Evolutionary conservation across 805 yeast genomes (phyloP).

Genomic region (Ogataea methylovora): DNA sequence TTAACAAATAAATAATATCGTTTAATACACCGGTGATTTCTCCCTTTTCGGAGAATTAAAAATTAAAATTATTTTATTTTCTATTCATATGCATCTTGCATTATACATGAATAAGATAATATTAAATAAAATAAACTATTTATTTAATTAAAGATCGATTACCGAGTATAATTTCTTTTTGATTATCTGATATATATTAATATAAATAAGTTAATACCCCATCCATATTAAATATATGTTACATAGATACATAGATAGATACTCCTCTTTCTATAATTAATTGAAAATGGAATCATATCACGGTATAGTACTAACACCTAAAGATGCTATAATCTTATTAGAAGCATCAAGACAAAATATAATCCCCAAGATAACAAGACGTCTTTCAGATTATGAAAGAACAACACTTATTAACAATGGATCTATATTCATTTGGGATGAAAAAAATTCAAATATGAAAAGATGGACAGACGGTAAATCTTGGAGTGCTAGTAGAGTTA

Average conservation of each 20-base stretch:
- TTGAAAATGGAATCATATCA: conserved; percentile 59
- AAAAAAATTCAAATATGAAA: conserved; percentile 60
- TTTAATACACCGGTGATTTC: conserved; percentile 1
- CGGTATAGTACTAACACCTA: conserved; percentile 49
- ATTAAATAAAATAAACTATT: too few species aligned
- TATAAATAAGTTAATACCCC: too few species aligned
- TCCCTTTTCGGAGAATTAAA: not conserved
- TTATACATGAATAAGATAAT: too few species aligned
- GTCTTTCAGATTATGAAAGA: conserved; percentile 53
- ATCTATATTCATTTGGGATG: conserved; percentile 66
- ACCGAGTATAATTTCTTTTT: too few species aligned
- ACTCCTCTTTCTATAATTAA: too few species aligned
- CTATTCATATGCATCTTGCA: too few species aligned
- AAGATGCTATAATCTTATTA: conserved; percentile 56
- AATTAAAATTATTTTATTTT: too few species aligned
- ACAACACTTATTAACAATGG: conserved; percentile 43
- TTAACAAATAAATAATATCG: too few species aligned
- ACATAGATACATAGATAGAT: too few species aligned
- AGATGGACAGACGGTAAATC: conserved; percentile 75
- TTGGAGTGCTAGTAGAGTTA: conserved; percentile 69
- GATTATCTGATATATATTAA: too few species aligned
- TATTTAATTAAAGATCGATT: too few species aligned
- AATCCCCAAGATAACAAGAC: conserved; percentile 50
- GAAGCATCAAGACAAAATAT: conserved; percentile 56
- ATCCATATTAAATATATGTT: too few species aligned